Conservation (phyloP, 1,139 yeast genomes). For the Saccharomyces hybrid region DNA sequence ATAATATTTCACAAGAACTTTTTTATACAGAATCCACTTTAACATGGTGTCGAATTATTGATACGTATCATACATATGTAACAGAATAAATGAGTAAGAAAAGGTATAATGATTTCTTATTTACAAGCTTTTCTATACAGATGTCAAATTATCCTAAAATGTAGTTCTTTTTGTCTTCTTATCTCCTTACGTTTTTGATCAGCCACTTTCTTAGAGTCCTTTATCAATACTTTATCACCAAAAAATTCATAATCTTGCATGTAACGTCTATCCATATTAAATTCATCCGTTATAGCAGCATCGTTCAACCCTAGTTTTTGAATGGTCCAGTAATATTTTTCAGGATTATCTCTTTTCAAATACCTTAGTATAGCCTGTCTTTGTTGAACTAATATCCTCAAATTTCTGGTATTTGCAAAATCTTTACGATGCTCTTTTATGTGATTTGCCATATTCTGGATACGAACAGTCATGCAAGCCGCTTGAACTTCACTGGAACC, state of each 20-base stretch:
- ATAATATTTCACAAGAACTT: neutral
- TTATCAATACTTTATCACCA: slow-evolving; percentile 48
- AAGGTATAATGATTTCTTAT: neutral
- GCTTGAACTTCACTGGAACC: slow-evolving; percentile 96
- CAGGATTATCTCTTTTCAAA: slow-evolving; percentile 69
- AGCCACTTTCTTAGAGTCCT: slow-evolving; percentile 39
- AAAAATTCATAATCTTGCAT: slow-evolving; percentile 80
- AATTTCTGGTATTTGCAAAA: slow-evolving; percentile 54
- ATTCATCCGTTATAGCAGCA: slow-evolving; percentile 67
- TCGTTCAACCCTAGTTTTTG: slow-evolving; percentile 85
- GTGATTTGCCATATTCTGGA: slow-evolving; percentile 72
- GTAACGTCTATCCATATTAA: slow-evolving; percentile 76
- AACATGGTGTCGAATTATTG: slow-evolving; percentile 1
- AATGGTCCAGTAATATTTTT: slow-evolving; percentile 76
- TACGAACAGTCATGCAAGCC: slow-evolving; percentile 74
- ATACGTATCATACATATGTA: neutral
- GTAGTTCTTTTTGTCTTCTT: slow-evolving; percentile 34
- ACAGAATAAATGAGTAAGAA: neutral
- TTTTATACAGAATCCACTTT: neutral
- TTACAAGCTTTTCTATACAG: slow-evolving; percentile 6
- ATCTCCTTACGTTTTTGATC: slow-evolving; percentile 38
- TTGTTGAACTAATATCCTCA: slow-evolving; percentile 78
- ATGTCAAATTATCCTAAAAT: slow-evolving; percentile 3
- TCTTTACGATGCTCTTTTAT: slow-evolving; percentile 69
- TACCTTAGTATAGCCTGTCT: slow-evolving; percentile 80